A percentile compares a stretch with the other conserved stretches of the same genome.
phyloP scores from a whole-genome alignment of 495 filamentous ascomycete genomes.

The Rostrohypoxylon terebratum region DNA sequence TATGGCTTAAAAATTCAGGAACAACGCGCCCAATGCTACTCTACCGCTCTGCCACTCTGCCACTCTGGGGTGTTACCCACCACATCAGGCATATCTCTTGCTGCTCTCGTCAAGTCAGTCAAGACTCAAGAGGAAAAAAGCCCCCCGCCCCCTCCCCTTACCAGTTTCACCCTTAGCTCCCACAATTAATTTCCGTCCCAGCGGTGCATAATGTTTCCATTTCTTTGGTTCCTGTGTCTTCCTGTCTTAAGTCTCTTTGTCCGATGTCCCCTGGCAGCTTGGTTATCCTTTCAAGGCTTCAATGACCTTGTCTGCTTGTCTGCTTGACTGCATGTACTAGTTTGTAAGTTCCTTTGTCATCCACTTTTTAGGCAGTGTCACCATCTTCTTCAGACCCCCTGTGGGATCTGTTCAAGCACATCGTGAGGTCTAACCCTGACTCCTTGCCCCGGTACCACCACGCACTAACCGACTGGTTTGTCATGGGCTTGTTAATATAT shows the following conservation, averaged over 20 bases:
- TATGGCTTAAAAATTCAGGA: slow-evolving; percentile 40
- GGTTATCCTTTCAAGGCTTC: not conserved
- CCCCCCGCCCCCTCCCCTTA: slow-evolving; percentile 28
- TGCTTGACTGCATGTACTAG: no score
- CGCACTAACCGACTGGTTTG: slow-evolving; percentile 20
- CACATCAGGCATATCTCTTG: slow-evolving; percentile 32
- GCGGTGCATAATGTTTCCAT: slow-evolving; percentile 27
- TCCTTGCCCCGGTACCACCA: slow-evolving; percentile 20
- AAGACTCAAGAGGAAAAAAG: slow-evolving; percentile 6
- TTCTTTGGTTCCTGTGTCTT: slow-evolving; percentile 24
- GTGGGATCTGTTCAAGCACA: slow-evolving; percentile 36
- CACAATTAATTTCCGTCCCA: slow-evolving; percentile 43
- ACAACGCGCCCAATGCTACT: slow-evolving; percentile 43
- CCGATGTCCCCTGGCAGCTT: slow-evolving; percentile 12
- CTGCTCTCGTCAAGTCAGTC: slow-evolving; percentile 4
- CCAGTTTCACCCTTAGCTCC: slow-evolving; percentile 40
- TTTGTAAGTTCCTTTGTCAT: slow-evolving; percentile 22
- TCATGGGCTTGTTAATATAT: slow-evolving; percentile 49
- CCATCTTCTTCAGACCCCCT: slow-evolving; percentile 34
- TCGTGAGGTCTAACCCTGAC: slow-evolving; percentile 30
- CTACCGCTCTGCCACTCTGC: no score
- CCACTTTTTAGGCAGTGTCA: slow-evolving; percentile 41
- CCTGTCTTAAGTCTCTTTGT: slow-evolving; percentile 16
- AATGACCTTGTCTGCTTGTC: slow-evolving; percentile 8
- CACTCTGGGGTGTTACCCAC: slow-evolving; percentile 31